Conservation (phyloP, 495 filamentous ascomycete genomes). For the Penicillium ochrochloron region DNA sequence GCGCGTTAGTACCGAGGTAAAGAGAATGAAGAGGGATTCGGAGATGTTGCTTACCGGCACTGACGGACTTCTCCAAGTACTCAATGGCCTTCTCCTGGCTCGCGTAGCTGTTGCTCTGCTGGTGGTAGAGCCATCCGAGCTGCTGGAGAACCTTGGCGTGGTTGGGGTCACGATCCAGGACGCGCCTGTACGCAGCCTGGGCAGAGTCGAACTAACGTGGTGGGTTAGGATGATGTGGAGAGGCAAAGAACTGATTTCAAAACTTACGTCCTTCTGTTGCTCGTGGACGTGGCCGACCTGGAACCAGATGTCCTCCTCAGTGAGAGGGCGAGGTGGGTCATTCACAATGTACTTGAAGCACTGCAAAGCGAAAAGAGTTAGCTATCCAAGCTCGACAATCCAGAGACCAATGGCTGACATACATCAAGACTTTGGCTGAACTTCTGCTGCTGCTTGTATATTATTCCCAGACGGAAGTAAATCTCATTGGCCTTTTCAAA, state of each 20-base stretch:
- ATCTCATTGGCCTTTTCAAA: conserved; percentile 99
- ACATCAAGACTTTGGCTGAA: conserved; percentile 92
- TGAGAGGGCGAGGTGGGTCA: conserved; percentile 89
- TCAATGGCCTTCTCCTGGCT: conserved; percentile 97
- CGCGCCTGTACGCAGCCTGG: conserved; percentile 87
- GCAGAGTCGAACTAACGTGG: conserved; percentile 80
- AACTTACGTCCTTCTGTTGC: conserved; percentile 95
- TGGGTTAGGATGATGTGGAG: background rate
- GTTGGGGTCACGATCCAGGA: conserved; percentile 92
- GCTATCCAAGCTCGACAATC: background rate
- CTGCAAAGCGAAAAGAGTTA: conserved; percentile 46
- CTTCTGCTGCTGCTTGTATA: conserved; percentile 98
- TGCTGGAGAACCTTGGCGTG: conserved; percentile 99
- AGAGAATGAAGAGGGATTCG: background rate
- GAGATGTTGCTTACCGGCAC: conserved; percentile 67
- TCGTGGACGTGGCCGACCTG: conserved; percentile 99
- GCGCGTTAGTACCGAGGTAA: conserved; percentile 5
- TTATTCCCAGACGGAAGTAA: conserved; percentile 97
- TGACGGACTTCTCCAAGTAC: conserved; percentile 96
- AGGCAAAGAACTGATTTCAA: background rate
- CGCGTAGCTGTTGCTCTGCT: conserved; percentile 84
- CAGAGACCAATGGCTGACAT: conserved; percentile 29
- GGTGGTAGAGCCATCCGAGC: conserved; percentile 96
- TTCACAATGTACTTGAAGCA: conserved; percentile 98
- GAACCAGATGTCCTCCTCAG: conserved; percentile 99